Evolutionary conservation across 1,284 basidiomycete genomes (phyloP).

Genomic region (Trichosporon sp.): DNA sequence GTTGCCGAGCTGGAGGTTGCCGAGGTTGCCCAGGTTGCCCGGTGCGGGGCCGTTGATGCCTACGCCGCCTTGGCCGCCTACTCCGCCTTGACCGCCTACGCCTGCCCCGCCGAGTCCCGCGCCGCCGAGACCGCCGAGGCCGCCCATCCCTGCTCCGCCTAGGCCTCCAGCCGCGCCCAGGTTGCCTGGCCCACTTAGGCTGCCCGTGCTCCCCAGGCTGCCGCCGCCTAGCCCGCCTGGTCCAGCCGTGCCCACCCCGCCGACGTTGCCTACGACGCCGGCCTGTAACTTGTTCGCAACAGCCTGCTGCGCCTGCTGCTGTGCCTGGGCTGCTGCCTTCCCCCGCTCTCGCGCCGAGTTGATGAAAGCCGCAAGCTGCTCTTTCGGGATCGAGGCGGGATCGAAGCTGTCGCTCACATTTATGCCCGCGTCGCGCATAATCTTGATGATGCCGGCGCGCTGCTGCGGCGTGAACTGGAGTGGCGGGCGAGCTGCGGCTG

Average conservation of each 20-base stretch:
- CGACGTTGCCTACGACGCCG: background rate
- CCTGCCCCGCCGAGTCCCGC: too few species aligned
- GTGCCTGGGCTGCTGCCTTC: background rate
- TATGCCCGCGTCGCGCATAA: constrained; percentile 15
- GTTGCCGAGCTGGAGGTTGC: background rate
- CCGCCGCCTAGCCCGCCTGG: too few species aligned
- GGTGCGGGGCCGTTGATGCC: background rate
- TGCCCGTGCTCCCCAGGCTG: too few species aligned
- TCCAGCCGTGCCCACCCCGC: too few species aligned
- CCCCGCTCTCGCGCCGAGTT: constrained; percentile 11
- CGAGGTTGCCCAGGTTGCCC: background rate
- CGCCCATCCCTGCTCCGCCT: too few species aligned
- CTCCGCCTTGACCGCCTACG: too few species aligned
- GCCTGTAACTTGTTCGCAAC: constrained; percentile 3
- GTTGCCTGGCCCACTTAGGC: too few species aligned
- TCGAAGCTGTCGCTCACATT: constrained; percentile 17
- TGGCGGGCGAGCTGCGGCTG: background rate
- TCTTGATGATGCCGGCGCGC: constrained; percentile 15
- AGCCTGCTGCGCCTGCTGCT: constrained; percentile 8
- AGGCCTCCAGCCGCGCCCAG: too few species aligned
- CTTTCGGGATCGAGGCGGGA: constrained; percentile 18
- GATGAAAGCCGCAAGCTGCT: constrained; percentile 13
- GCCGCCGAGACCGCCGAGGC: too few species aligned
- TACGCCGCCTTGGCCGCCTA: background rate
- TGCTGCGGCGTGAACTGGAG: constrained; percentile 14